Conservation (phyloP, 192 early-diverging fungal genomes). For the Phycomyces blakesleeanus region DNA sequence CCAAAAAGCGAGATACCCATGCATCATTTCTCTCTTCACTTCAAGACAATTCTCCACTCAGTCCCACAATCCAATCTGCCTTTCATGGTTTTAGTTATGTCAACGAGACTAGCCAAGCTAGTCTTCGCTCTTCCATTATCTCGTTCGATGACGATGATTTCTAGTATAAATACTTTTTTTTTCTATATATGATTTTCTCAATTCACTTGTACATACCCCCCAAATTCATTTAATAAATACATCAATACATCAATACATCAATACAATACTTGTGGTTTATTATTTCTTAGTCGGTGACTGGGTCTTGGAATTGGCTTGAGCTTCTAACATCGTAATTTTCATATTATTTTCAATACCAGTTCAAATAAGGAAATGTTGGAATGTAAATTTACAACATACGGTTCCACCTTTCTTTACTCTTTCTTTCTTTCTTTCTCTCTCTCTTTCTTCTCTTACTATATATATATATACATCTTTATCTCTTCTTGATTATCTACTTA, state of each 20-base stretch:
- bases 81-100: slow-evolving; percentile 29
- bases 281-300: no score
- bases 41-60: slow-evolving; percentile 31
- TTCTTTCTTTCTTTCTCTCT: background rate
- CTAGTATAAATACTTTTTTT: no score
- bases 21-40: slow-evolving; percentile 52
- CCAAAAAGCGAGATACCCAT: slow-evolving; percentile 43
- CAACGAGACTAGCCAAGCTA: slow-evolving; percentile 2
- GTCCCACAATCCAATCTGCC: slow-evolving; percentile 22
- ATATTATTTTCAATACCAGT: background rate
- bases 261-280: no score
- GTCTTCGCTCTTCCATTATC: background rate
- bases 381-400: background rate
- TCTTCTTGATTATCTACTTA: no score
- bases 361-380: background rate
- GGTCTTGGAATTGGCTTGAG: no score
- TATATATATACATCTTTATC: no score
- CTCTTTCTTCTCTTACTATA: no score
- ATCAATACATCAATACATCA: no score
- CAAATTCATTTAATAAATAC: no score
- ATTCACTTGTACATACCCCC: no score
- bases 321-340: no score
- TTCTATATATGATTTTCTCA: no score
- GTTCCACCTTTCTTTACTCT: background rate
- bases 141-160: slow-evolving; percentile 9